Evolutionary conservation across 352 stramenopile species (phyloP).

Genomic region (Phytophthora hybrid): DNA sequence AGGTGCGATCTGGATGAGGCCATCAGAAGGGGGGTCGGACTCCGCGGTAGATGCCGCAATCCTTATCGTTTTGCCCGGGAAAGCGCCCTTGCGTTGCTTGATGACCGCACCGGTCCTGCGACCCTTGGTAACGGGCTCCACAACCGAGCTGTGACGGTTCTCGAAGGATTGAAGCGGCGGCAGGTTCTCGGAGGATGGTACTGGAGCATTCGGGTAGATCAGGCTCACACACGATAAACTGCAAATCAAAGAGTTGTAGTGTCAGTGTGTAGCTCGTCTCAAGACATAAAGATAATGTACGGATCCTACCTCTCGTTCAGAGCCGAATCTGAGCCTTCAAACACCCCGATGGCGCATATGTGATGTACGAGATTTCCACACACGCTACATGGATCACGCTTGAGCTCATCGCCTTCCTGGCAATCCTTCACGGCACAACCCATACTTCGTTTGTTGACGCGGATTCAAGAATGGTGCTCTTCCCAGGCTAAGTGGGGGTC

Average conservation of each 20-base stretch:
- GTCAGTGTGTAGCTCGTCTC: neutral
- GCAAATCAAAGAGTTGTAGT: neutral
- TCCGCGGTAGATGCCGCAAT: neutral
- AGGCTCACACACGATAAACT: neutral
- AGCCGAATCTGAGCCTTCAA: no score
- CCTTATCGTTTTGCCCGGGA: neutral
- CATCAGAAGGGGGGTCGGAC: neutral
- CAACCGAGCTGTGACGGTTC: neutral
- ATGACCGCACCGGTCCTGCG: neutral
- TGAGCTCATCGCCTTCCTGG: no score
- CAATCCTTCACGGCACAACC: no score
- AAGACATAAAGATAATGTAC: no score
- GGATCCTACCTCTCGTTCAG: no score
- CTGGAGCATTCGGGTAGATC: neutral
- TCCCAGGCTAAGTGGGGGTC: no score
- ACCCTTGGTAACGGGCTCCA: neutral
- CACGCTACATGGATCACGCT: no score
- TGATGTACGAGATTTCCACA: no score
- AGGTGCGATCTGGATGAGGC: neutral
- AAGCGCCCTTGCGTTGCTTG: neutral
- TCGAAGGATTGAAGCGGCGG: constrained; percentile 1
- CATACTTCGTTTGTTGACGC: no score
- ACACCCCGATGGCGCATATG: no score
- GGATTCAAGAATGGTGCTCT: no score
- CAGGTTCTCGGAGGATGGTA: neutral